Conservation (phyloP, 2,329 filamentous ascomycete genomes). For the Colletotrichum horii region DNA sequence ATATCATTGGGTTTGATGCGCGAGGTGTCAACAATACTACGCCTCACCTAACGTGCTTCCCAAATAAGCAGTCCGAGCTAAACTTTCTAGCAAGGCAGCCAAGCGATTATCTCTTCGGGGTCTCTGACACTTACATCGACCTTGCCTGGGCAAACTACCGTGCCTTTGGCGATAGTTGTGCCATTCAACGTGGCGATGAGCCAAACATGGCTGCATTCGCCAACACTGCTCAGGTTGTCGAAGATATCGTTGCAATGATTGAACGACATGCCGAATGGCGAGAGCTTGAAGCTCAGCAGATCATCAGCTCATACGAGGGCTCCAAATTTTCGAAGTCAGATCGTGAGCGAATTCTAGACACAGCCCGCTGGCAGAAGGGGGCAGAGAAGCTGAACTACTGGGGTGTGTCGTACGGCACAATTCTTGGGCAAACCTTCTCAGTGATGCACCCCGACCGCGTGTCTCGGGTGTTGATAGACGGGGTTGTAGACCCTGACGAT, state of each 20-base stretch:
- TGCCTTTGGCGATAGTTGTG: conserved; percentile 27
- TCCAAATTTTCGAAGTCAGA: background rate
- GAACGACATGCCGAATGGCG: conserved; percentile 45
- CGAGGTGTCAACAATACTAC: conserved; percentile 46
- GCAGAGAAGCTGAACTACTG: conserved; percentile 40
- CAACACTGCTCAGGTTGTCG: conserved; percentile 49
- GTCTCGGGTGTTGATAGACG: conserved; percentile 39
- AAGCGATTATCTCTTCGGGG: background rate
- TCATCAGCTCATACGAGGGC: background rate
- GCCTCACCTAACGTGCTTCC: conserved; percentile 43
- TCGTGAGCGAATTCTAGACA: background rate
- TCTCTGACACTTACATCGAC: conserved; percentile 22
- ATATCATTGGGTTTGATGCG: conserved; percentile 49
- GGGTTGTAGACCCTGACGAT: conserved; percentile 36
- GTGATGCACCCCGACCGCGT: conserved; percentile 39
- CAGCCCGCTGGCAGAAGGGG: conserved; percentile 24
- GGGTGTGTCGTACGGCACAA: conserved; percentile 48
- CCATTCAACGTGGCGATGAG: conserved; percentile 11
- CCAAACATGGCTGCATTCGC: conserved; percentile 36
- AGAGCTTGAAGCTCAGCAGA: conserved; percentile 23
- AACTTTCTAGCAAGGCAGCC: background rate
- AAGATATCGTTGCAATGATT: conserved; percentile 54
- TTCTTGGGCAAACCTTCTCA: conserved; percentile 46
- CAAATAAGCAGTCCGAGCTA: conserved; percentile 16
- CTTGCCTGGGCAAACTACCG: conserved; percentile 26